Conservation (phyloP, 306 rosid species). For the Trifolium fragiferum region DNA sequence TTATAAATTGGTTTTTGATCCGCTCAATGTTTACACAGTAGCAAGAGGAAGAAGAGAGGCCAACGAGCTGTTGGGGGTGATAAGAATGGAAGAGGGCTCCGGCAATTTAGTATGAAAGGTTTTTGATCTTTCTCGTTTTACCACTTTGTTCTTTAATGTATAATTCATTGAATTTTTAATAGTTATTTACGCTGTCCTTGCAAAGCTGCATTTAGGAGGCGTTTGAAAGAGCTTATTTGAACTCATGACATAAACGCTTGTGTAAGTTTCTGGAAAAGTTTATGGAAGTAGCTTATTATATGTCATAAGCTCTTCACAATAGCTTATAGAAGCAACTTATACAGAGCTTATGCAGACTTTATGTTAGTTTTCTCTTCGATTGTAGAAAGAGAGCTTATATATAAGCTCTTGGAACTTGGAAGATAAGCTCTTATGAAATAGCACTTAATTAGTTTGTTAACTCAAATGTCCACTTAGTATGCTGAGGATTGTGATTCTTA, state of each 20-base stretch:
- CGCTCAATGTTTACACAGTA: slow-evolving; percentile 46
- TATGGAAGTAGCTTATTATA: not conserved
- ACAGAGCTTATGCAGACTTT: not conserved
- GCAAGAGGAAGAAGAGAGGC: slow-evolving; percentile 96
- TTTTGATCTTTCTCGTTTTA: slow-evolving; percentile 26
- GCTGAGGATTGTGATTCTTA: slow-evolving; percentile 1
- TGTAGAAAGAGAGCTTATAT: not conserved
- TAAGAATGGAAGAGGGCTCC: slow-evolving; percentile 97
- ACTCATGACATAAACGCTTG: not conserved
- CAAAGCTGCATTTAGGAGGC: slow-evolving; percentile 6
- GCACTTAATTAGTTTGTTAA: not conserved
- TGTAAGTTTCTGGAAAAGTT: not conserved
- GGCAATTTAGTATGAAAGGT: slow-evolving; percentile 99
- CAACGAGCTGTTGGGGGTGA: slow-evolving; percentile 94
- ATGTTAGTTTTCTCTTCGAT: not conserved
- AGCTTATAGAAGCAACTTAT: not conserved
- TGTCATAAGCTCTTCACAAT: not conserved
- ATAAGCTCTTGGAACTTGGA: not conserved
- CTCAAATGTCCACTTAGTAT: not conserved
- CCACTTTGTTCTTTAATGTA: slow-evolving; percentile 2
- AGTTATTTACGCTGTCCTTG: slow-evolving; percentile 7
- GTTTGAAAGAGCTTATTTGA: not conserved
- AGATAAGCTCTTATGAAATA: not conserved
- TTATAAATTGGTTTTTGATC: slow-evolving; percentile 28
- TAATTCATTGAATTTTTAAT: not conserved